Percentiles rank a stretch among this genome's conserved stretches.
Evolutionary conservation across 148 eudicot species (phyloP).

Genomic region (Bassia scoparia): DNA sequence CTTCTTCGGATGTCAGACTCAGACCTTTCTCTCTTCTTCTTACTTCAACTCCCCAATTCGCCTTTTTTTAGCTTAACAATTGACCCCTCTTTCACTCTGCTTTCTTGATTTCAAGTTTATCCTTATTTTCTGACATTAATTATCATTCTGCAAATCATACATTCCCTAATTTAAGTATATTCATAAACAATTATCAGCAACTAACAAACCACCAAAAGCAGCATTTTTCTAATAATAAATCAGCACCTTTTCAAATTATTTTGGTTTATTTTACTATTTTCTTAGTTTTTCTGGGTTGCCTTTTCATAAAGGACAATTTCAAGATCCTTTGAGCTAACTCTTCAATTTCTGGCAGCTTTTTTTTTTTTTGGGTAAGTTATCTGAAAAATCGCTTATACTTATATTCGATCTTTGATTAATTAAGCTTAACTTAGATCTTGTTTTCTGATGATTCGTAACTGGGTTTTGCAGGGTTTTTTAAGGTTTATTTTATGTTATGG

Average conservation of each 20-base stretch:
- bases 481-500: background rate
- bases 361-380: conserved; percentile 13
- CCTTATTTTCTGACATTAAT: no score
- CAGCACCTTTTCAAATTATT: background rate
- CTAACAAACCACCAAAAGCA: background rate
- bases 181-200: background rate
- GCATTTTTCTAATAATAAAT: background rate
- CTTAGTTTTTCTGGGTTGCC: background rate
- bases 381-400: no score
- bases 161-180: background rate
- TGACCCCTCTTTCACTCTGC: no score
- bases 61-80: no score
- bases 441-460: background rate
- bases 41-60: no score
- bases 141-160: background rate
- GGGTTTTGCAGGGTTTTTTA: background rate
- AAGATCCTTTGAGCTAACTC: conserved; percentile 9
- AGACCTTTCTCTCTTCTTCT: no score
- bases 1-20: no score
- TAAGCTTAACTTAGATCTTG: conserved; percentile 20
- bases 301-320: conserved; percentile 9
- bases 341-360: background rate
- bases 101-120: no score
- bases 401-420: background rate
- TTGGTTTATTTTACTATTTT: background rate